Evolutionary conservation across 768 basidiomycete species (phyloP), one percentile per base, ranked within the genome.

Genomic region (Leccinum barrowsii): DNA sequence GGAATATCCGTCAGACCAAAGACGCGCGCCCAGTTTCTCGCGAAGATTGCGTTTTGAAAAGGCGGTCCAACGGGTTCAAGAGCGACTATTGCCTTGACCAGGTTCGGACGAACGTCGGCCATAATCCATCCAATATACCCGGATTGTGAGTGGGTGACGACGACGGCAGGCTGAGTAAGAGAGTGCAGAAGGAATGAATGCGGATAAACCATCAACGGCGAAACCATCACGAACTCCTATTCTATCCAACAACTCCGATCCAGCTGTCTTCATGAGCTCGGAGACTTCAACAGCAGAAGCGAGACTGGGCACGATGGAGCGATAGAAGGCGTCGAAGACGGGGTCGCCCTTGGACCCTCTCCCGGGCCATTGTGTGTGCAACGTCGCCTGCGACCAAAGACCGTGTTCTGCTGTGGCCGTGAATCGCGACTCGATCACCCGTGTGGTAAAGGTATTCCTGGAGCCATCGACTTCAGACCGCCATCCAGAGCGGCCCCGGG

Each of bases 311-410:
- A 79, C 67, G 4, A 73, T 73, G 1, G 81, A 78, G 5, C 73
- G 71, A 55, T 76, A 82, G 60, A 82, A 80, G 21, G 67, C 67
- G 49, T 82, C 75, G 54, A 82, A 83, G 10, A 65, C 63, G 0
- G 74, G 62, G 53, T 83, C 82, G 4, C 80, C 80, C 28, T 69
- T 64, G 50, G 68, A 75, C n/a, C 82, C 82, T 52, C 75, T 78
- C 17, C 82, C 82, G 3, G 79, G 80, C 82, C 82, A 82, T 57
- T 82, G 80, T 0, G 78, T 82, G 50, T 80, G 80, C 46, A 80
- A 64, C 2, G 61, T 58, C 4, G 80, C 77, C 62, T 79, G 74
- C 0, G 80, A 76, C 81, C 81, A 82, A 34, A 80, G 66, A 17
- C 71, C 64, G 60, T 73, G 74, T 2, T 61, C 55, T 60, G 74